Percentiles rank a stretch among this genome's conserved stretches.
These are phyloP conservation scores for Inosperma sp. DNA, from an alignment of 768 basidiomycete genomes.

Conservation along the genomic window DNA sequence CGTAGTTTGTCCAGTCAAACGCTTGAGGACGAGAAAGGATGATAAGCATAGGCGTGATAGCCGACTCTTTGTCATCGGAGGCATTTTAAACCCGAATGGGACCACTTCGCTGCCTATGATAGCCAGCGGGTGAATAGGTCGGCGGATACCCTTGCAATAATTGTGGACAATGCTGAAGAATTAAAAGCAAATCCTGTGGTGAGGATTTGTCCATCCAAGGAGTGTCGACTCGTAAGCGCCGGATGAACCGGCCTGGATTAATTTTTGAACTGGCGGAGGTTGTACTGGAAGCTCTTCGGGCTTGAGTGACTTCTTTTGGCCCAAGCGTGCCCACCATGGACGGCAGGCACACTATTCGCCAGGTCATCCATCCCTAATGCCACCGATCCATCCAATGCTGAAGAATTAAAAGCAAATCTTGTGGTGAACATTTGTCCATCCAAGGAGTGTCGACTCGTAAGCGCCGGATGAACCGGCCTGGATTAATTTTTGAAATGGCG, in stretches of 20 bases:
- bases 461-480: no score
- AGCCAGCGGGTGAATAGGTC: slow-evolving; percentile 26
- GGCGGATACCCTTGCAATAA: slow-evolving; percentile 57
- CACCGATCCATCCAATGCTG: no score
- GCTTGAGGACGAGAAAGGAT: slow-evolving; percentile 48
- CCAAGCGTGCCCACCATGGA: no score
- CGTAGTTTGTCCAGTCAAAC: slow-evolving; percentile 70
- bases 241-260: slow-evolving; percentile 45
- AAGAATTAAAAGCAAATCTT: no score
- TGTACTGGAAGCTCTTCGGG: slow-evolving; percentile 25
- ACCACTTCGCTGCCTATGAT: slow-evolving; percentile 16
- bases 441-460: no score
- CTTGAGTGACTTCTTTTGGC: no score
- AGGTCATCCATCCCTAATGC: no score
- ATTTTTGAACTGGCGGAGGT: slow-evolving; percentile 10
- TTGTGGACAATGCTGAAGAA: slow-evolving; percentile 59
- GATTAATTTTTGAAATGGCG: no score
- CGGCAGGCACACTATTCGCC: no score
- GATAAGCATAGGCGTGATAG: slow-evolving; percentile 4
- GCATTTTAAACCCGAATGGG: slow-evolving; percentile 21
- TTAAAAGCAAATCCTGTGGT: slow-evolving; percentile 62
- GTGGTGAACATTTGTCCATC: no score
- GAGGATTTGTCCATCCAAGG: slow-evolving; percentile 57
- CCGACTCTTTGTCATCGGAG: background rate
- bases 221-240: slow-evolving; percentile 68